Evolutionary conservation across 805 yeast species (phyloP).

Genomic region (Candida corydali): DNA sequence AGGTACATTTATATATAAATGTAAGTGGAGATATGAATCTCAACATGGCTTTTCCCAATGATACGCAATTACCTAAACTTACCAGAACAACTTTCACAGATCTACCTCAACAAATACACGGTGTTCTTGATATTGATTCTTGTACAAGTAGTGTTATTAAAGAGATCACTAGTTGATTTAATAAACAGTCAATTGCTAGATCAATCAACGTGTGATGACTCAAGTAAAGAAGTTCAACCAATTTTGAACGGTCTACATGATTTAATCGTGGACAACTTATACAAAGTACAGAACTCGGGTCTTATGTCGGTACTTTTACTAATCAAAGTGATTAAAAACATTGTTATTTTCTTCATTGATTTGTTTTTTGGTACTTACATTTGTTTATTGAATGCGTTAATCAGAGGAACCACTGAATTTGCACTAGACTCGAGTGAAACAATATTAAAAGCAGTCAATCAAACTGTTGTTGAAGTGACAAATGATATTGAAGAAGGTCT

Average conservation of each 20-base stretch:
- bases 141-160: slow-evolving; percentile 59
- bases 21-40: slow-evolving; percentile 14
- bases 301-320: slow-evolving; percentile 35
- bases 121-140: slow-evolving; percentile 51
- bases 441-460: slow-evolving; percentile 57
- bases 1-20: slow-evolving; percentile 54
- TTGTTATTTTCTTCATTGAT: slow-evolving; percentile 64
- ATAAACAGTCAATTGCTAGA: slow-evolving; percentile 33
- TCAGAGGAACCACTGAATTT: slow-evolving; percentile 66
- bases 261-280: slow-evolving; percentile 38
- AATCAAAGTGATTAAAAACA: slow-evolving; percentile 53
- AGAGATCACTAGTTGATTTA: slow-evolving; percentile 33
- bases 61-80: slow-evolving; percentile 31
- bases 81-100: slow-evolving; percentile 55
- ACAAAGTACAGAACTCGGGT: slow-evolving; percentile 41
- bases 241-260: slow-evolving; percentile 7
- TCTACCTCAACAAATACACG: slow-evolving; percentile 64
- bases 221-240: slow-evolving; percentile 8
- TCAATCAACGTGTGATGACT: slow-evolving; percentile 14
- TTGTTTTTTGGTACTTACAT: slow-evolving; percentile 81
- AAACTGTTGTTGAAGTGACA: slow-evolving; percentile 50
- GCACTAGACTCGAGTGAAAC: slow-evolving; percentile 72
- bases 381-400: slow-evolving; percentile 71
- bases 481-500: slow-evolving; percentile 65
- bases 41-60: background rate